phyloP scores from a whole-genome alignment of 2,329 filamentous ascomycete species.

The Erysiphe neolycopersici region DNA sequence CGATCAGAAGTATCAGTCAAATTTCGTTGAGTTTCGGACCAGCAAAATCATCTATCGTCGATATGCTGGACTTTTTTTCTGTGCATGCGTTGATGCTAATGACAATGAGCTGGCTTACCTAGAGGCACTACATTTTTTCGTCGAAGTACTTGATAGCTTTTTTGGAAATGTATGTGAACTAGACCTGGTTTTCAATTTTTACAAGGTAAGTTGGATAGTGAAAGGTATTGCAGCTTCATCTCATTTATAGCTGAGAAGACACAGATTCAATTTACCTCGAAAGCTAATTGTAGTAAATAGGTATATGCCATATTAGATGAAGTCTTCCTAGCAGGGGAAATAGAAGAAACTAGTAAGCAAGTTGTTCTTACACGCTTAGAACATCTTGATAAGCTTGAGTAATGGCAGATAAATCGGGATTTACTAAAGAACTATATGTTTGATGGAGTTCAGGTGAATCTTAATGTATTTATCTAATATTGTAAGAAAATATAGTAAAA shows the following conservation, averaged over 20 bases:
- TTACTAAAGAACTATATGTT: not conserved
- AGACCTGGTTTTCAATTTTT: constrained; percentile 64
- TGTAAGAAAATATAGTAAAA: too few relatives aligned
- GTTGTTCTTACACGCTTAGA: constrained; percentile 84
- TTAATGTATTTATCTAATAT: too few relatives aligned
- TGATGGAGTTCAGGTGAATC: too few relatives aligned
- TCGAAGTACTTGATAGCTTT: constrained; percentile 93
- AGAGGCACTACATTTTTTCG: constrained; percentile 97
- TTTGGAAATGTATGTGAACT: constrained; percentile 98
- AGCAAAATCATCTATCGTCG: constrained; percentile 94
- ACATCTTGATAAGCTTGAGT: constrained; percentile 91
- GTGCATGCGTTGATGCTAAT: constrained; percentile 94
- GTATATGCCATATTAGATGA: constrained; percentile 97
- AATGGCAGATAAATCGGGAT: not conserved
- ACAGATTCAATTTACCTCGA: not conserved
- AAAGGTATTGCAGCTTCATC: too few relatives aligned
- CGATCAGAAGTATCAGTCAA: constrained; percentile 98
- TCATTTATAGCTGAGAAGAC: too few relatives aligned
- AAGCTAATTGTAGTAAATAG: constrained; percentile 14
- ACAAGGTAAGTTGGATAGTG: constrained; percentile 22
- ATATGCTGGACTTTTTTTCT: constrained; percentile 97
- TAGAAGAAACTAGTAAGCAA: constrained; percentile 96
- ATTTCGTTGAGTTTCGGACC: constrained; percentile 90
- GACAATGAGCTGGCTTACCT: constrained; percentile 95
- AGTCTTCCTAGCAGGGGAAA: constrained; percentile 91